A percentile compares a stretch with the other conserved stretches of the same genome.
Evolutionary conservation across 371 early-diverging fungal genomes (phyloP).

Genomic region (Rhizopus delemar): DNA sequence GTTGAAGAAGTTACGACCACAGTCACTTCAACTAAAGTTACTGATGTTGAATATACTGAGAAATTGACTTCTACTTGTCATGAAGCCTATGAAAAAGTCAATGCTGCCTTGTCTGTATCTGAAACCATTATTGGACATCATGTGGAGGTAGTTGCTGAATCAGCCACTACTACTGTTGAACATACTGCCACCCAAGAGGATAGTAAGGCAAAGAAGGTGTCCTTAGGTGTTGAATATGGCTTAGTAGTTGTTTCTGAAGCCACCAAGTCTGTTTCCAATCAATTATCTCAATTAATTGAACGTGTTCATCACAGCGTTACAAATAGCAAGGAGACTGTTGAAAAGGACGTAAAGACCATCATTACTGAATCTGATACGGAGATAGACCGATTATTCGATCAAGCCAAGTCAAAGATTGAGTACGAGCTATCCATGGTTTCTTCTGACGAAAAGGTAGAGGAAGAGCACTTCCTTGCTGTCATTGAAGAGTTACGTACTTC

Average conservation of each 20-base stretch:
- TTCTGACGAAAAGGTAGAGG: constrained; percentile 22
- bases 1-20: constrained; percentile 21
- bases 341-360: constrained; percentile 16
- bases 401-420: constrained; percentile 28
- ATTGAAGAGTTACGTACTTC: constrained; percentile 23
- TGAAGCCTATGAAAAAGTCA: constrained; percentile 17
- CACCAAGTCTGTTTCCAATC: constrained; percentile 20
- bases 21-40: not conserved
- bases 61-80: constrained; percentile 18
- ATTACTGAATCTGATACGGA: constrained; percentile 15
- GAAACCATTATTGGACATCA: constrained; percentile 31
- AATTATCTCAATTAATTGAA: constrained; percentile 22
- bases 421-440: constrained; percentile 24
- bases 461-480: constrained; percentile 23
- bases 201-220: constrained; percentile 1
- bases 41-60: constrained; percentile 19
- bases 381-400: constrained; percentile 21
- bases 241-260: constrained; percentile 25
- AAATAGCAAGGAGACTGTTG: constrained; percentile 8
- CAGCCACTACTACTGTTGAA: constrained; percentile 4
- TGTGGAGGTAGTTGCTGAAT: constrained; percentile 29
- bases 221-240: constrained; percentile 28
- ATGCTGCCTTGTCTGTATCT: constrained; percentile 23
- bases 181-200: not conserved
- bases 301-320: constrained; percentile 19